Base-by-base conservation (phyloP, 202 grass and related monocot genomes). In the Zizania palustris region DNA sequence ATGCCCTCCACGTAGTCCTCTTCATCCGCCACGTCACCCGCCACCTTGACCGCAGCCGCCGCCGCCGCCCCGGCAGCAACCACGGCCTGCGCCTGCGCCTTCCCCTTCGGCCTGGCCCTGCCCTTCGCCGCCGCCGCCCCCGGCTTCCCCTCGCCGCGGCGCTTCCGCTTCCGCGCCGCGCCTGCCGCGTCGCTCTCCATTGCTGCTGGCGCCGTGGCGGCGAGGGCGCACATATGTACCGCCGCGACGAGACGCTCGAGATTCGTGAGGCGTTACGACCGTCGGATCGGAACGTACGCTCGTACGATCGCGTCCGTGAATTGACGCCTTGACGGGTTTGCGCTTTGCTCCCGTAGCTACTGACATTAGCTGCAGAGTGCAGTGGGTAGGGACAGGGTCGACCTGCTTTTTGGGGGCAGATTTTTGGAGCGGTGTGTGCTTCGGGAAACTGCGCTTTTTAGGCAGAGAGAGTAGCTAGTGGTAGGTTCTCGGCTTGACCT, bases 371-470 rank as follows among this genome's bases (percentile, higher is more conserved):
- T 0, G 50, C 43, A 3, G 6, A 5, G 38, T 5, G 16, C 10
- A 28, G 9, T 5, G 14, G 4, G 56, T 1, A 7, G 10, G 3
- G 15, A 20, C 65, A 65, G 16, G 61, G 46, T 50, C 9, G 13
- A 13, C 16, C 16, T 19, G 51, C 48, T 9, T 56, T 66, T 55
- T 10, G 11, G 6, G 0, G 62, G 8, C 4, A 1, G 40, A 11
- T 46, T 60, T 45, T 82, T 68, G 62, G 71, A 60, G 11, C 1
- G 12, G 65, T 43, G 72, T 61, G 43, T 3, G 44, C 81, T 83
- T 76, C 72, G 81, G 81, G 55, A 83, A 83, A 18, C 72, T 69
- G 64, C 64, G 72, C 20, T 41, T n/a, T 68, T 50, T 68, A 69
- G 44, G 43, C 51, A n/a, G 44, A 56, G 33, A 72, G 69, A 56